Evolutionary conservation across 805 yeast genomes (phyloP), one percentile per base, ranked within the genome.

Genomic region (Wickerhamomyces pijperi): DNA sequence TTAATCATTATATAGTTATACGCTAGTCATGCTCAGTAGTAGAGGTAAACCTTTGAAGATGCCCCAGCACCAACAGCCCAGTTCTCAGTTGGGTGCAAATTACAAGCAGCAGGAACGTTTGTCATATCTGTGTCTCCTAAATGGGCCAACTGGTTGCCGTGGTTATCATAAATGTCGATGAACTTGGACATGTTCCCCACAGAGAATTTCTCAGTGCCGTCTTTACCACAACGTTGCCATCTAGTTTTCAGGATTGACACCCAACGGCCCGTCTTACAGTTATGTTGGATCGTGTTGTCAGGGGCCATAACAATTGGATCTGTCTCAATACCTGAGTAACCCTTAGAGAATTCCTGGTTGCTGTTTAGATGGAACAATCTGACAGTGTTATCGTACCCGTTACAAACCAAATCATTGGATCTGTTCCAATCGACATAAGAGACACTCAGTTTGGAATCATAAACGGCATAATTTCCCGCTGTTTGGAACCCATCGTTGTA

Each of bases 261-360:
- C 98, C 98, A 90, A 46, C 95, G 68, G 0, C 98, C 98, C 0
- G 96, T 82, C 58, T 90, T 95, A 61, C 98, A 92, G 53, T 92
- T 92, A 55, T 92, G 98, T 40, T 73, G 74, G 37, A 90, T 66
- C 9, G 75, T 74, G 20, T 74, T 68, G 21, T 68, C 53, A 0
- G 95, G 94, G n/a, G 51, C 55, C 28, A 86, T 48, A 38, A 69
- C 71, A 21, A 21, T 7, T 34, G 29, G 9, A 39, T 40, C 15
- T 47, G 44, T 7, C 43, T 13, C 14, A 14, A 28, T 8, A 4
- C 19, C 15, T 31, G 19, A 31, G 5, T 32, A 11, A 32, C 18
- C 59, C 59, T 49, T 8, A 42, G 35, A 16, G 34, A 28, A 15
- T 16, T 15, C 18, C 12, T 46, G 45, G 13, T 42, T 37, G 16